Percentiles rank a stretch among this genome's conserved stretches.
phyloP scores from a whole-genome alignment of 345 rosid species.

The Odontarrhena argentea region DNA sequence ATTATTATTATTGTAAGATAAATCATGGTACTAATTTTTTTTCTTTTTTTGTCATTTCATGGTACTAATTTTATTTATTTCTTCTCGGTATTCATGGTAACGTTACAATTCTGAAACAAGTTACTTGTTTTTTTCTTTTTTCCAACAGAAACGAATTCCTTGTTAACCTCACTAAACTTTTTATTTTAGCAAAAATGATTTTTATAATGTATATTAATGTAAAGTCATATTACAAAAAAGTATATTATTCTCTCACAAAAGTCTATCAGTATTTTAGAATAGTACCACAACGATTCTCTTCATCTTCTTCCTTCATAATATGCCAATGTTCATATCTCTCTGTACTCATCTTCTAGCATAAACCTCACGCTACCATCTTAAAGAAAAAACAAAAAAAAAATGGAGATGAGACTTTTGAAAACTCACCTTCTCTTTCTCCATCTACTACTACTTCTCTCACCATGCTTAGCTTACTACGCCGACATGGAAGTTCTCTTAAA shows the following conservation, averaged over 20 bases:
- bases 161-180: neutral
- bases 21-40: too few relatives aligned
- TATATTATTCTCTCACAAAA: constrained; percentile 32
- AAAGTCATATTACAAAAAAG: constrained; percentile 14
- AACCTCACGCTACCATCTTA: constrained; percentile 37
- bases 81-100: too few relatives aligned
- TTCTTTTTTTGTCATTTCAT: too few relatives aligned
- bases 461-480: constrained; percentile 44
- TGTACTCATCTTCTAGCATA: constrained; percentile 38
- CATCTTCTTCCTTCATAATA: constrained; percentile 29
- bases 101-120: too few relatives aligned
- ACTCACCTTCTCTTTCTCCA: constrained; percentile 28
- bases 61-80: too few relatives aligned
- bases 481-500: constrained; percentile 64
- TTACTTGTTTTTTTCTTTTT: too few relatives aligned
- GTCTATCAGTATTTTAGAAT: constrained; percentile 31
- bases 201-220: neutral
- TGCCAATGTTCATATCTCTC: constrained; percentile 28
- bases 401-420: constrained; percentile 37
- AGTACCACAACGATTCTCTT: constrained; percentile 51
- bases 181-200: constrained; percentile 14
- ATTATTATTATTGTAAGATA: too few relatives aligned
- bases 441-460: constrained; percentile 29
- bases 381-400: neutral
- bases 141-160: neutral